phyloP scores from a whole-genome alignment of 768 basidiomycete genomes.

The Panellus pusillus region DNA sequence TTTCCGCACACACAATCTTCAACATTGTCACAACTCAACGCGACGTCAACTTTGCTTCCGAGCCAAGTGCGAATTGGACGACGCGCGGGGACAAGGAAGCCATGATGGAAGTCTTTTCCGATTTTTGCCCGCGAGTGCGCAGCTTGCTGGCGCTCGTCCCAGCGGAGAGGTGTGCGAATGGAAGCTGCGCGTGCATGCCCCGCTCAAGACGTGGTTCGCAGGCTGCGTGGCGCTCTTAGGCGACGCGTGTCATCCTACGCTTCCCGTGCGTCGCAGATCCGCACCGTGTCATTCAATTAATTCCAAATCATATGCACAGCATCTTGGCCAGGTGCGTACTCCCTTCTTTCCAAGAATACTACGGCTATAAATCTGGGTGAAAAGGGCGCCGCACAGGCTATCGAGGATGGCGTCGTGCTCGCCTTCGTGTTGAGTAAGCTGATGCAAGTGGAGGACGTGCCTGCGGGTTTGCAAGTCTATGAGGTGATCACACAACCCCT shows the following conservation, averaged over 20 bases:
- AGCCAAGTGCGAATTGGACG: slow-evolving; percentile 34
- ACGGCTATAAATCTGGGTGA: not conserved
- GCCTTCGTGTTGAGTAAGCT: slow-evolving; percentile 28
- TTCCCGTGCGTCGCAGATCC: slow-evolving; percentile 10
- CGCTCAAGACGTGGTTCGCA: slow-evolving; percentile 38
- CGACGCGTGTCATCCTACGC: slow-evolving; percentile 35
- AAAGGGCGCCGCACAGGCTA: slow-evolving; percentile 41
- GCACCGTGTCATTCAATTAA: not conserved
- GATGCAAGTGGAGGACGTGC: slow-evolving; percentile 1
- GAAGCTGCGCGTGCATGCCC: slow-evolving; percentile 39
- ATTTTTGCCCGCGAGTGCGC: slow-evolving; percentile 36
- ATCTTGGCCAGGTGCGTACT: slow-evolving; percentile 9
- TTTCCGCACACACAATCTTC: slow-evolving; percentile 33
- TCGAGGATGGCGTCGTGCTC: slow-evolving; percentile 40
- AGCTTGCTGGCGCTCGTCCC: slow-evolving; percentile 35
- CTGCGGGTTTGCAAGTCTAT: slow-evolving; percentile 21
- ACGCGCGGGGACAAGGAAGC: slow-evolving; percentile 32
- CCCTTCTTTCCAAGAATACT: not conserved
- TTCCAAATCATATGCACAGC: not conserved
- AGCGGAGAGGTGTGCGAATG: slow-evolving; percentile 39
- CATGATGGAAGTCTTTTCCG: slow-evolving; percentile 34
- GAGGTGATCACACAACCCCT: slow-evolving; percentile 5
- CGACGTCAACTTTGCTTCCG: slow-evolving; percentile 34
- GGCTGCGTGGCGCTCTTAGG: slow-evolving; percentile 33
- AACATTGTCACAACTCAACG: slow-evolving; percentile 40